Conservation (phyloP, 352 stramenopile species). For the Phytopythium ostracodes region DNA sequence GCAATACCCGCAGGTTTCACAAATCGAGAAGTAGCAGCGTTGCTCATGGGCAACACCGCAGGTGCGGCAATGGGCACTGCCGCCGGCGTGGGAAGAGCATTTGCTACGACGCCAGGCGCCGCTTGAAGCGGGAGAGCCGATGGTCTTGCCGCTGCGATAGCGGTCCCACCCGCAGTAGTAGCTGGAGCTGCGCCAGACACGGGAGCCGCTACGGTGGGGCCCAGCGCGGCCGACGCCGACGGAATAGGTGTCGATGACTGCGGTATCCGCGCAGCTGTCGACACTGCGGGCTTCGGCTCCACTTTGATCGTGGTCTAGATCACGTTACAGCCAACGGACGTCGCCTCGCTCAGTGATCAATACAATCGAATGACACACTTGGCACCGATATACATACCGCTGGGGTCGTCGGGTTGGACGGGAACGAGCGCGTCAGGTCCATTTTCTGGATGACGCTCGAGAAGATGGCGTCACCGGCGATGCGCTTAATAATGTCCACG, state of each 20-base stretch:
- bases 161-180: not conserved
- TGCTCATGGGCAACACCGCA: not conserved
- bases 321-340: not conserved
- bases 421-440: slow-evolving; percentile 65
- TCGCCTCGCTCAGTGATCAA: not conserved
- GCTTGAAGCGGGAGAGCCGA: not conserved
- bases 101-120: not conserved
- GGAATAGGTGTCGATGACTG: not conserved
- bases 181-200: not conserved
- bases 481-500: slow-evolving; percentile 86
- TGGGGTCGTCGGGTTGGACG: slow-evolving; percentile 14
- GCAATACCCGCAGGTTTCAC: slow-evolving; percentile 1
- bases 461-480: slow-evolving; percentile 77
- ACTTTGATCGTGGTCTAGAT: not conserved
- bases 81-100: not conserved
- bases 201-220: not conserved
- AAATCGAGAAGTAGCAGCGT: not conserved
- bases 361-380: not conserved
- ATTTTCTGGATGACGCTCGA: slow-evolving; percentile 82
- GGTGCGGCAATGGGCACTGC: not conserved
- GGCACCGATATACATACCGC: slow-evolving; percentile 12
- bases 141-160: not conserved
- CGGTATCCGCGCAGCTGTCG: not conserved
- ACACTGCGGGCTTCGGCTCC: not conserved
- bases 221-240: not conserved